Base-by-base conservation (phyloP, 2,329 filamentous ascomycete species). In the Alternaria ethzedia region DNA sequence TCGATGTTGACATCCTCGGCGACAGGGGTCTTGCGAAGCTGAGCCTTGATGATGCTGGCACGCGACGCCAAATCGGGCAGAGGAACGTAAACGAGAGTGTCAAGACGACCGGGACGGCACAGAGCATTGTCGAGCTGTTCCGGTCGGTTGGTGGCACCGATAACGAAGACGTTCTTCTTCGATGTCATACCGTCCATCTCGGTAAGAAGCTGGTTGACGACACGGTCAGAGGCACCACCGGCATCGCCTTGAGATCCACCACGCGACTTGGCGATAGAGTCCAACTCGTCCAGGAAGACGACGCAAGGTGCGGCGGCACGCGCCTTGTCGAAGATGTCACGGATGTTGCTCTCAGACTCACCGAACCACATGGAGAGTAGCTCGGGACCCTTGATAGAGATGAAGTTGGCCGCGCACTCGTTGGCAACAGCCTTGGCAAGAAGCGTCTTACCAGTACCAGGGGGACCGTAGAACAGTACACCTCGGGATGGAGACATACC, bases 121-220 rank as follows among this genome's bases (percentile, higher is more conserved):
- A 99, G 88, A 74, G 96, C 96, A 80, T 96, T 96, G 82, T 99
- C 96, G 64, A 99, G 92, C 86, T 98, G 96, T 86, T 99, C 96
- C 46, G 96, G 96, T 86, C 96, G 89, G 87, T 99, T 99, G 83
- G 96, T 99, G 49, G 96, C 96, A 81, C 96, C 96, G 75, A 99
- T 99, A 70, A 99, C 96, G 84, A 99, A 99, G 70, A 99, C 96
- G 81, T 99, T 99, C 92, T 99, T 99, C 92, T 99, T 99, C 43
- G 95, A 97, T 49, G 95, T 98, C 95, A 98, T 98, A 76, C 95
- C 95, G 74, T 98, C 95, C 95, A 98, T 97, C 89, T 98, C 93
- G 72, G 96, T 99, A 79, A 99, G 86, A 80, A 99, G 94, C 87
- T 99, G 96, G 87, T 99, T 99, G 82, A 99, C 96, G 74, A 99